A percentile compares a stretch with the other conserved stretches of the same genome.
Evolutionary conservation across 768 basidiomycete genomes (phyloP).

Genomic region (Tylopilus felleus): DNA sequence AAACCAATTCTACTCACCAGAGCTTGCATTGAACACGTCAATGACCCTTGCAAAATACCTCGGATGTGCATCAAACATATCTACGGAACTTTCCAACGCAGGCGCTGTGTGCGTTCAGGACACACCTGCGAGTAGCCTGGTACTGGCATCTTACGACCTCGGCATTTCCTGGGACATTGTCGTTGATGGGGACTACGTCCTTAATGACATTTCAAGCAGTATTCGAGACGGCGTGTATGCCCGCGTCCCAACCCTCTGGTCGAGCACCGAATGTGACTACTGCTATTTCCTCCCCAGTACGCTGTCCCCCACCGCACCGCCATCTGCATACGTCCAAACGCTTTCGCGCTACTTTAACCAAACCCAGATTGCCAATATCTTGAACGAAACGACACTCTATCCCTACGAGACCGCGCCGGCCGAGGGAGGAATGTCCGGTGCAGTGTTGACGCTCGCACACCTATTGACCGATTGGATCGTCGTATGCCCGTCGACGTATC

Average conservation of each 20-base stretch:
- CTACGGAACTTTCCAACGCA: slow-evolving; percentile 1
- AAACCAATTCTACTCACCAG: slow-evolving; percentile 14
- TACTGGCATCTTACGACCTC: slow-evolving; percentile 5
- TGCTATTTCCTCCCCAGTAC: slow-evolving; percentile 21
- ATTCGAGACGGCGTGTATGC: slow-evolving; percentile 14
- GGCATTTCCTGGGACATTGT: slow-evolving; percentile 10
- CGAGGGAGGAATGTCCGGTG: slow-evolving; percentile 9
- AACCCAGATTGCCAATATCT: slow-evolving; percentile 6
- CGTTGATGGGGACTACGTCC: slow-evolving; percentile 17
- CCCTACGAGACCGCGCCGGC: slow-evolving; percentile 13
- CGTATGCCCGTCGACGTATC: slow-evolving; percentile 13
- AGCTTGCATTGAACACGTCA: slow-evolving; percentile 10
- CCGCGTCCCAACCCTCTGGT: slow-evolving; percentile 17
- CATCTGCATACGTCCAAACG: slow-evolving; percentile 3
- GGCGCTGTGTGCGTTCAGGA: slow-evolving; percentile 6
- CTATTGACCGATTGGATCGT: slow-evolving; percentile 12
- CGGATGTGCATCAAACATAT: slow-evolving; percentile 15
- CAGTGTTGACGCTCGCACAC: slow-evolving; percentile 10
- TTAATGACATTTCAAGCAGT: slow-evolving; percentile 12
- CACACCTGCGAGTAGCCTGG: slow-evolving; percentile 6
- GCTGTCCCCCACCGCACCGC: slow-evolving; percentile 10
- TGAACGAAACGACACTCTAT: slow-evolving; percentile 13
- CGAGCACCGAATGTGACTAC: slow-evolving; percentile 13
- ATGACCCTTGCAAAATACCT: slow-evolving; percentile 16
- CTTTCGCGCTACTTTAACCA: slow-evolving; percentile 6